Conservation (phyloP, 2,329 filamentous ascomycete species). For the Samsoniella hepiali region DNA sequence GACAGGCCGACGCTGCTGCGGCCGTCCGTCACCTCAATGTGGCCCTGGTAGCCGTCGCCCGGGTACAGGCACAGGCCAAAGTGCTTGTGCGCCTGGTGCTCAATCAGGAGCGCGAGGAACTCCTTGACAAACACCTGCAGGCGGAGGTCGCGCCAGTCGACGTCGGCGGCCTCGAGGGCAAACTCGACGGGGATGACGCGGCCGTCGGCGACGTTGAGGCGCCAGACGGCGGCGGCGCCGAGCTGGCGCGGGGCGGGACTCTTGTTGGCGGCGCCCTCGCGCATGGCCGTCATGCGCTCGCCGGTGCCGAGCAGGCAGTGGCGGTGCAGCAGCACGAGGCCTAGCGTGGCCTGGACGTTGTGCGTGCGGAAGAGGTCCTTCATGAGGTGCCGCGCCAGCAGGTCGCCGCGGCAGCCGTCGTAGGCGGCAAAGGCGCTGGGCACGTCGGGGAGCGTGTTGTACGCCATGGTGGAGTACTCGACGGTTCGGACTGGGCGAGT, state of each 20-base stretch:
- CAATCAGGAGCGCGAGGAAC: not conserved
- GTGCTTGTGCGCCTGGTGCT: not conserved
- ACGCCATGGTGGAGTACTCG: slow-evolving; percentile 1
- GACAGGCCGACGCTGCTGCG: not conserved
- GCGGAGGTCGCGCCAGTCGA: slow-evolving; percentile 5
- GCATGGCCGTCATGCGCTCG: slow-evolving; percentile 13
- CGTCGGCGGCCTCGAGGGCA: not conserved
- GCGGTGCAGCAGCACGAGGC: slow-evolving; percentile 9
- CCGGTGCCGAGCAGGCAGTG: slow-evolving; percentile 3
- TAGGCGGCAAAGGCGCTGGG: not conserved
- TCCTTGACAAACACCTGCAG: slow-evolving; percentile 11
- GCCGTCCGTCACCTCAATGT: not conserved
- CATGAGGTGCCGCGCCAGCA: not conserved
- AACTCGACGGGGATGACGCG: slow-evolving; percentile 16
- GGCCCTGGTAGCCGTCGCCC: slow-evolving; percentile 11
- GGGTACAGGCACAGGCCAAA: slow-evolving; percentile 10
- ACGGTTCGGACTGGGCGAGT: not conserved
- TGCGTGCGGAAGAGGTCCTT: slow-evolving; percentile 13
- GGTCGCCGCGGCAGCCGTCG: not conserved
- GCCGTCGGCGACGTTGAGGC: slow-evolving; percentile 6
- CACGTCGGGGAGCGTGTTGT: slow-evolving; percentile 2
- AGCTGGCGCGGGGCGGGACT: not conserved
- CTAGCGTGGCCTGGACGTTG: not conserved
- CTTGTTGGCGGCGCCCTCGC: not conserved
- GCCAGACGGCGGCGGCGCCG: slow-evolving; percentile 9